Evolutionary conservation across 164 flowering plant species (phyloP), one percentile per base, ranked within the genome.

Genomic region (Berberis vulgaris): DNA sequence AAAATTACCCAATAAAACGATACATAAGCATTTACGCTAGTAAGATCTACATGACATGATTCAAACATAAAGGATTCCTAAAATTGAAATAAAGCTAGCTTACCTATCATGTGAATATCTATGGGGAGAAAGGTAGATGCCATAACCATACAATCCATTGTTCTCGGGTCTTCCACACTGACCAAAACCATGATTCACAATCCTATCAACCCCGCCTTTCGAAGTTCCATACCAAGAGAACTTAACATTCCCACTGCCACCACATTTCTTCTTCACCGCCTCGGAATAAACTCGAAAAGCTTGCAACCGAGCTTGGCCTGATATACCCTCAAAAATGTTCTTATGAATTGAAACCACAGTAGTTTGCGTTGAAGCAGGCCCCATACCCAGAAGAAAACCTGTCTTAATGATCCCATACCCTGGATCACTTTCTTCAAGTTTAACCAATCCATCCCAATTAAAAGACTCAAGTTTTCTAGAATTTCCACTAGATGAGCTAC

Each of bases 151-250:
- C 1, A 59, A 40, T 5, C 59, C 68, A 11, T 43, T 62, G n/a
- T 42, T 66, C 11, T 57, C 63, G 38, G 74, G 64, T 12, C 9
- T 44, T 38, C 64, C 66, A 52, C 58, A 61, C 13, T 58, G 67
- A 54, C 74, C 73, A 57, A 88, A 88, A 0, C 91, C 91, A 78
- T 79, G 75, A 1, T 61, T n/a, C 1, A 86, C 0, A 47, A 86
- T 74, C 38, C 52, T 60, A 8, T 41, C 0, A 38, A 86, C 72
- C 64, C 73, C 83, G n/a, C 72, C 78, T 69, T 52, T 74, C 0
- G 83, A 73, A 57, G 68, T 74, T 43, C 88, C 86, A 56, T 66
- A 84, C 91, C 91, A 88, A 59, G 80, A 91, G 39, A 57, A 67
- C 66, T 67, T 79, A 7, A 84, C 53, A 60, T 78, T 80, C 5